phyloP scores from a whole-genome alignment of 305 asterid species.

The Striga hermonthica region DNA sequence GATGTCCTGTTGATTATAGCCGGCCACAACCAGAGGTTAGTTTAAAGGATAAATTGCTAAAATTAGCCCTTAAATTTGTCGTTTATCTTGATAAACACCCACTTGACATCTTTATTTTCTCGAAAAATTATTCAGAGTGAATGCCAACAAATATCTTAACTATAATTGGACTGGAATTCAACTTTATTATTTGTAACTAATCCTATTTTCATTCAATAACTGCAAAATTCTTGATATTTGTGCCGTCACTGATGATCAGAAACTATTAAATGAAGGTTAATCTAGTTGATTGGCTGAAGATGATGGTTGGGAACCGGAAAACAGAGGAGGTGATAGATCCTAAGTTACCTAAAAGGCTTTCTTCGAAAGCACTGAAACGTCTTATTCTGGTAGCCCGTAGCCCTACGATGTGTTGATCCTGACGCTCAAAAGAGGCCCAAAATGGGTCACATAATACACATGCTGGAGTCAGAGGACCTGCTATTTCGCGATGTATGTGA shows the following conservation, averaged over 20 bases:
- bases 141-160: not conserved
- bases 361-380: conserved; percentile 51
- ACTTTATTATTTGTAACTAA: not conserved
- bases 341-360: conserved; percentile 44
- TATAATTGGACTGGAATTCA: not conserved
- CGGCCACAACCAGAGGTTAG: conserved; percentile 75
- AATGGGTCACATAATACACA: conserved; percentile 54
- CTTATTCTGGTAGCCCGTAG: conserved; percentile 48
- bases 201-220: not conserved
- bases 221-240: not conserved
- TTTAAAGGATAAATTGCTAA: not conserved
- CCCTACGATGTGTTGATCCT: conserved; percentile 53
- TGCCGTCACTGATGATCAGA: not conserved
- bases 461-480: conserved; percentile 52
- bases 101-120: not conserved
- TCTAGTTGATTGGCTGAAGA: conserved; percentile 52
- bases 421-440: conserved; percentile 57
- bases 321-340: conserved; percentile 53
- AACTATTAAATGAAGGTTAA: conserved; percentile 35
- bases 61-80: not conserved
- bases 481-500: conserved; percentile 39
- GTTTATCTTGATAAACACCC: not conserved
- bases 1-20: conserved; percentile 77
- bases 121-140: not conserved
- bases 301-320: conserved; percentile 46